Evolutionary conservation across 2,329 filamentous ascomycete species (phyloP), one percentile per base, ranked within the genome.

Genomic region (Colletotrichum sansevieriae): DNA sequence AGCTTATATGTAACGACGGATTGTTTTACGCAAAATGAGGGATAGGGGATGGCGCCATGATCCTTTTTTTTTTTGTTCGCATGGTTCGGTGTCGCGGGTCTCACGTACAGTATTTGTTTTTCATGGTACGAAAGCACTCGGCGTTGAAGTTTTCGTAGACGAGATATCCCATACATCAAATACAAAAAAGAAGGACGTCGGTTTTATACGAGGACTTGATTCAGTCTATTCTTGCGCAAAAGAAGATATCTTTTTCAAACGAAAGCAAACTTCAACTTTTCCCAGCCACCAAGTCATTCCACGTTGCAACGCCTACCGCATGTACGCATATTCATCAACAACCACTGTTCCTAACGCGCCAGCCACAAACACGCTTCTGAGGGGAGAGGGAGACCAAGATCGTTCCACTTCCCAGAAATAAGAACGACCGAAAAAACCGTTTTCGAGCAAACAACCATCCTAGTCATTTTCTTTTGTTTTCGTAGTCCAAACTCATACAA

Each of bases 401-500:
- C 12, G 37, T 4, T 43, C 9, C 11, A 13, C 60, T 35, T 60
- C 39, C 20, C 47, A 41, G 12, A 18, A 25, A 29, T 29, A 8
- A 29, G 9, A 41, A 29, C 54, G 22, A 52, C 15, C 47, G 29
- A n/a, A 15, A 20, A 39, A 43, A 44, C 5, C 6, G 2, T 54
- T 46, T 15, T 46, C 25, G 15, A 15, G n/a, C 15, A 63, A 54
- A 44, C 11, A 63, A 49, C 29, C 57, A 29, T 47, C 35, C 51
- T 46, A 11, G 29, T 22, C 37, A 6, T n/a, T 68, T 69, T 54
- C 35, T 46, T 46, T 43, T 43, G 15, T 62, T 41, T 56, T 63
- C 54, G 10, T 47, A 62, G 57, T 70, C 63, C 67, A 67, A 70
- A 47, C 39, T 63, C 51, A 33, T 63, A 43, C 51, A 56, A 52